Evolutionary conservation across 805 yeast genomes (phyloP), one percentile per base, ranked within the genome.

Genomic region (Myxozyma geophila): DNA sequence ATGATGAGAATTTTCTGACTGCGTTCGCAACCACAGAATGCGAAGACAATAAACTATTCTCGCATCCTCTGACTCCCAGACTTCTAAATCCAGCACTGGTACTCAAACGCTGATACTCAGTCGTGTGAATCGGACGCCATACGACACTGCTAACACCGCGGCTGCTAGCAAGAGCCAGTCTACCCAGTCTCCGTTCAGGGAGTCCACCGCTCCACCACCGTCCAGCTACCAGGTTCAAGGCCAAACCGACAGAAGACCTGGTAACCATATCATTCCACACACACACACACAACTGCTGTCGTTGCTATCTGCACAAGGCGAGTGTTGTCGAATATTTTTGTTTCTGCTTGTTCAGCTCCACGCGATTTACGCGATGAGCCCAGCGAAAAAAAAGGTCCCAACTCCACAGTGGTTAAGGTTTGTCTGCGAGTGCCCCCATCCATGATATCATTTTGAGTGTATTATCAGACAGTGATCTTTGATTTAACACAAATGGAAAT

Each of bases 231-330:
- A 23, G 33, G 7, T 28, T 15, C 17, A 17, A 36, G 15, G 35
- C 12, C 21, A 51, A 36, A 51, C 44, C 19, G 17, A 51, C 19
- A 13, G 54, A 33, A 15, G n/a, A 9, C 37, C 54, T 17, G 35
- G 44, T 37, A 37, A 37, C 37, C 54, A 51, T 51, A 51, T 7
- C 54, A 50, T 50, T 36, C 41, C 54, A 33, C 28, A 19, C n/a
- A 9, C 8, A 9, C 19, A 15, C 15, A 8, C 19, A 19, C 28
- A n/a, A 13, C 17, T 12, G 6, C n/a, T 21, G 35, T 47, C 37
- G 35, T 28, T 21, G n/a, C 12, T 21, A 47, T 40, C 17, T 40
- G 15, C 44, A 4, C n/a, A 3, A 40, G n/a, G 2, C 17, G 15
- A n/a, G n/a, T 3, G 17, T 15, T 13, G 15, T 15, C n/a, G n/a